Evolutionary conservation across 2,329 filamentous ascomycete species (phyloP).

Genomic region (Arachnopeziza araneosa): DNA sequence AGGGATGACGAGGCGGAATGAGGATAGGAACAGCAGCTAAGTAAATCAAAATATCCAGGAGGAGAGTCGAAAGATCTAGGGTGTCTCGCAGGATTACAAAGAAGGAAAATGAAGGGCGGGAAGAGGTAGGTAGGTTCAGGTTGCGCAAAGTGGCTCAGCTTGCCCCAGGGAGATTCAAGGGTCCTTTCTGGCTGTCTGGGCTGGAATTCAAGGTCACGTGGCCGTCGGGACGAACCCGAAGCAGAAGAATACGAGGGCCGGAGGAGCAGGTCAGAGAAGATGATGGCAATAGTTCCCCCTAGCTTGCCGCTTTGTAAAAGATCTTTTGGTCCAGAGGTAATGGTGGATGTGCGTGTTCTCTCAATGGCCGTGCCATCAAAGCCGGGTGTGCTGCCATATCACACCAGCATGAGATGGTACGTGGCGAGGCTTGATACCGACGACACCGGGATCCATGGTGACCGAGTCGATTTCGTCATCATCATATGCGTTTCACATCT

Average conservation of each 20-base stretch:
- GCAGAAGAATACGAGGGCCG: neutral
- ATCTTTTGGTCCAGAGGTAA: no score
- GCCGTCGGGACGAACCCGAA: neutral
- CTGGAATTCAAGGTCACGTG: neutral
- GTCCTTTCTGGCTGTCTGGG: neutral
- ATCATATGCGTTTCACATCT: no score
- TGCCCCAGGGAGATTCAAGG: neutral
- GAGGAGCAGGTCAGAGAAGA: no score
- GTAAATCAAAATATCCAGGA: neutral
- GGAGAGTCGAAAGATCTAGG: neutral
- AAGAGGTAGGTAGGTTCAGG: neutral
- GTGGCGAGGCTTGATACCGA: no score
- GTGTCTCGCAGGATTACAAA: neutral
- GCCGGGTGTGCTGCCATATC: no score
- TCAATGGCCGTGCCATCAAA: no score
- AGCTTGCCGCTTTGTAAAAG: no score
- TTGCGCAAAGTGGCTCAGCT: constrained; percentile 7
- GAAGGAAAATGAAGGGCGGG: constrained; percentile 6
- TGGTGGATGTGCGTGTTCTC: no score
- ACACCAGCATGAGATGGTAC: no score
- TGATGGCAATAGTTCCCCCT: no score
- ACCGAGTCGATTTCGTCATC: no score
- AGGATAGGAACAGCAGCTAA: neutral
- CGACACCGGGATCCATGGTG: no score
- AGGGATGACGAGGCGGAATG: neutral